Evolutionary conservation across 345 rosid genomes (phyloP).

Genomic region (Lumnitzera racemosa): DNA sequence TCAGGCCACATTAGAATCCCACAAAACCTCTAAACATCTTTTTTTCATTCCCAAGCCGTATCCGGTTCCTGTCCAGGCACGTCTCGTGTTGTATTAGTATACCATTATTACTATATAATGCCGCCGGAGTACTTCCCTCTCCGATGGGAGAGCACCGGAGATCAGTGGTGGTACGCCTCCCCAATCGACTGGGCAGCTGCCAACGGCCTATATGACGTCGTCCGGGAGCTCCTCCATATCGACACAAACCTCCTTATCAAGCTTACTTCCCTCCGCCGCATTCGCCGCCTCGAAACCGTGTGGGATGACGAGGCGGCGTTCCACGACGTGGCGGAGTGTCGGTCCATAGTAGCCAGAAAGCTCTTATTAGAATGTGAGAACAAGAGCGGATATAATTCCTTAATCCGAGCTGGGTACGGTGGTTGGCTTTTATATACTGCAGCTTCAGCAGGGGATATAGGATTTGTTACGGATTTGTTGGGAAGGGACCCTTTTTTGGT

Average conservation of each 20-base stretch:
- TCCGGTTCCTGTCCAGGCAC: too few species aligned
- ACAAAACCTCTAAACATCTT: too few species aligned
- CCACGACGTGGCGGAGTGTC: constrained; percentile 54
- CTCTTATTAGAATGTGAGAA: constrained; percentile 55
- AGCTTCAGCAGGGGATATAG: constrained; percentile 82
- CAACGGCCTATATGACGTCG: constrained; percentile 79
- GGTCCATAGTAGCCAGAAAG: constrained; percentile 58
- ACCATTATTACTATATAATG: constrained; percentile 19
- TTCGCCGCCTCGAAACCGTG: constrained; percentile 93
- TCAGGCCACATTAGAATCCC: too few species aligned
- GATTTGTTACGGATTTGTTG: constrained; percentile 53
- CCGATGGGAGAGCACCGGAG: constrained; percentile 98
- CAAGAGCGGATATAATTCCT: constrained; percentile 44
- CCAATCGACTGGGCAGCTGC: constrained; percentile 99
- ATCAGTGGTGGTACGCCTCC: constrained; percentile 98
- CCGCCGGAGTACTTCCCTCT: constrained; percentile 82
- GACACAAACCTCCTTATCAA: constrained; percentile 93
- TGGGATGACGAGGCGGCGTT: constrained; percentile 82
- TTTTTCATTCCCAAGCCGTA: too few species aligned
- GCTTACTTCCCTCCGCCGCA: constrained; percentile 91
- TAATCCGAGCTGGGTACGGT: constrained; percentile 87
- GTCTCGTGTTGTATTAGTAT: too few species aligned
- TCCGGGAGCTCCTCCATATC: constrained; percentile 71
- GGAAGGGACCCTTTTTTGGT: constrained; percentile 81
- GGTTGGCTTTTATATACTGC: constrained; percentile 97